Percentiles rank a stretch among this genome's conserved stretches.
Evolutionary conservation across 208 protist species (phyloP).

Genomic region (Trypanosoma rangeli): DNA sequence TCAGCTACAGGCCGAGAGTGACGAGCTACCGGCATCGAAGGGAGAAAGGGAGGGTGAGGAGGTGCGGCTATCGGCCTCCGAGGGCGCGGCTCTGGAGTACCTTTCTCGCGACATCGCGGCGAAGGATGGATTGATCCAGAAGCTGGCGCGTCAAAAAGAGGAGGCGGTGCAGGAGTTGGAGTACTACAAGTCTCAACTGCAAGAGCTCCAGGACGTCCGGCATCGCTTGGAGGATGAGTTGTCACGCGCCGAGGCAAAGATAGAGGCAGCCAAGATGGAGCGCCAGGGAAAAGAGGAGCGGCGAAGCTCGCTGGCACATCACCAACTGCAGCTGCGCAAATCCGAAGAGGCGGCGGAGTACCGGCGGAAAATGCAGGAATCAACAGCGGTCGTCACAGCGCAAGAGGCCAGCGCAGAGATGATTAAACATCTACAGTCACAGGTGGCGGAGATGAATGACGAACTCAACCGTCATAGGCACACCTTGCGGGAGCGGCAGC

Average conservation of each 20-base stretch:
- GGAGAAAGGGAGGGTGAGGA: slow-evolving; percentile 11
- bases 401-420: slow-evolving; percentile 29
- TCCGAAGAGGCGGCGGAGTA: slow-evolving; percentile 49
- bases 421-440: slow-evolving; percentile 41
- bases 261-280: slow-evolving; percentile 54
- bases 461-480: slow-evolving; percentile 48
- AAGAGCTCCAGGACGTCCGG: slow-evolving; percentile 31
- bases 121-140: slow-evolving; percentile 26
- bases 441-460: slow-evolving; percentile 41
- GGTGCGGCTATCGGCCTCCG: not conserved
- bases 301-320: slow-evolving; percentile 30
- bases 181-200: slow-evolving; percentile 35
- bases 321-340: slow-evolving; percentile 41
- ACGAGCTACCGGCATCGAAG: slow-evolving; percentile 29
- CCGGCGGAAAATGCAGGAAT: slow-evolving; percentile 39
- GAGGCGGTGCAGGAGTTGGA: slow-evolving; percentile 34
- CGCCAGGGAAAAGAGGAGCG: slow-evolving; percentile 35
- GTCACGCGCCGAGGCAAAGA: slow-evolving; percentile 31
- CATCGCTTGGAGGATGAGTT: slow-evolving; percentile 44
- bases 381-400: slow-evolving; percentile 29
- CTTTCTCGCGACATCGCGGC: slow-evolving; percentile 25
- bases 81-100: slow-evolving; percentile 18
- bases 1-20: slow-evolving; percentile 36
- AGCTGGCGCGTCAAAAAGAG: slow-evolving; percentile 42
- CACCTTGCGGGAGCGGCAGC: slow-evolving; percentile 36